Conservation (phyloP, 2,329 filamentous ascomycete genomes). For the Apiospora koreana region DNA sequence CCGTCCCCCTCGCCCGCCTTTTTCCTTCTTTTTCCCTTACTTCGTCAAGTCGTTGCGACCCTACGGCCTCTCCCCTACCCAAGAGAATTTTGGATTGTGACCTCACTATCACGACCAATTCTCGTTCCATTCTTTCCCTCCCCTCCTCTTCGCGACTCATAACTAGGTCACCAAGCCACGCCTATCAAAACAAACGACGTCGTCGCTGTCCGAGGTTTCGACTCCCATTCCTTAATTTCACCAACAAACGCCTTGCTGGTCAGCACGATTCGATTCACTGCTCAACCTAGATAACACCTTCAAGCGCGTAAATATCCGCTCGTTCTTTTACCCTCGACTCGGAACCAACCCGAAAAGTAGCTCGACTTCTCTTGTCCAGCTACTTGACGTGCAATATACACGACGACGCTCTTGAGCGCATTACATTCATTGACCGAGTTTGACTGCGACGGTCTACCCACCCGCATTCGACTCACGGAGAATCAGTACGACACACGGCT, state of each 20-base stretch:
- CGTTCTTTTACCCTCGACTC: not conserved
- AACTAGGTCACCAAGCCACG: not conserved
- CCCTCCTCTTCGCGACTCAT: conserved; percentile 5
- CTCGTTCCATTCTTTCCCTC: conserved; percentile 20
- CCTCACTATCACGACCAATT: conserved; percentile 10
- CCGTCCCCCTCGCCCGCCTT: conserved; percentile 3
- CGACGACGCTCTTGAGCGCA: conserved; percentile 24
- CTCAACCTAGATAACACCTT: conserved; percentile 11
- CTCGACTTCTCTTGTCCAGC: not conserved
- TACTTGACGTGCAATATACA: not conserved
- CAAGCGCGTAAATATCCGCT: conserved; percentile 1
- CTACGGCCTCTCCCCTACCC: not conserved
- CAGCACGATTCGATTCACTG: conserved; percentile 15
- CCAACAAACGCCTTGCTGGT: conserved; percentile 14
- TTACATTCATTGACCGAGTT: conserved; percentile 25
- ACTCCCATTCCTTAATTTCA: conserved; percentile 8
- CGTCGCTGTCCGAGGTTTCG: not conserved
- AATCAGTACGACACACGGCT: not conserved
- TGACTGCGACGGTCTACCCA: not conserved
- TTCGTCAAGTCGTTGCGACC: conserved; percentile 7
- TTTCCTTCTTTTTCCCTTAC: conserved; percentile 8
- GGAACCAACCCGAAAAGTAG: not conserved
- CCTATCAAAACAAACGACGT: conserved; percentile 2
- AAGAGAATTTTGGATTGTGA: conserved; percentile 5
- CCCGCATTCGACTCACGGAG: conserved; percentile 13